Conservation (phyloP, 345 rosid genomes). For the Aurinia saxatilis region DNA sequence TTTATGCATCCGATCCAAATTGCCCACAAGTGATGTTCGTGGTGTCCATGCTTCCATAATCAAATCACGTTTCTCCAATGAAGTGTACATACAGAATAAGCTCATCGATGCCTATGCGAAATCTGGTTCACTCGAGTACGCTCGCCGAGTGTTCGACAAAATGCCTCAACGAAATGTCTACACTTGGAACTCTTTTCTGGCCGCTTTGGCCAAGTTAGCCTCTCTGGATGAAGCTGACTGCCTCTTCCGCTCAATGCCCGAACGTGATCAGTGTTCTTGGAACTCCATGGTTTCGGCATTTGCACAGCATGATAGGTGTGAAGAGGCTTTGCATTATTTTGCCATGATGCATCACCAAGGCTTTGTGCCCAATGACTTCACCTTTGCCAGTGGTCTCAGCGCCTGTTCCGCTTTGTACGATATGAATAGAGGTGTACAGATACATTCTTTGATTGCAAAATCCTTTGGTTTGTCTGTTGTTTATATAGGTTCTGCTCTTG, state of each 20-base stretch:
- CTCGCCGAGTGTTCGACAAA: conserved; percentile 58
- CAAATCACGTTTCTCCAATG: conserved; percentile 40
- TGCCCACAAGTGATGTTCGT: conserved; percentile 29
- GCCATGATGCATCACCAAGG: conserved; percentile 49
- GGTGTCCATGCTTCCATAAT: conserved; percentile 54
- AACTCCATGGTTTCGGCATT: conserved; percentile 70
- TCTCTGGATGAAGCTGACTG: conserved; percentile 49
- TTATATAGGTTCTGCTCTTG: conserved; percentile 72
- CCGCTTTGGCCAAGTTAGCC: conserved; percentile 44
- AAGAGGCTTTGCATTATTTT: conserved; percentile 53
- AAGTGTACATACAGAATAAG: conserved; percentile 59
- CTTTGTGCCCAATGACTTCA: conserved; percentile 47
- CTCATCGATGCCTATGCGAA: conserved; percentile 59
- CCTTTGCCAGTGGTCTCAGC: conserved; percentile 63
- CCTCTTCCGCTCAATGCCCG: conserved; percentile 44
- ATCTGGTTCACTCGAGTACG: conserved; percentile 46
- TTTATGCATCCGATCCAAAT: conserved; percentile 40
- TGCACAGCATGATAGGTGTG: conserved; percentile 52
- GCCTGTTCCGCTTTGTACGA: conserved; percentile 55
- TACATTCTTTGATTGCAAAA: conserved; percentile 62
- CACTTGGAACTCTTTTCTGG: conserved; percentile 60
- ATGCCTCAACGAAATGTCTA: conserved; percentile 56
- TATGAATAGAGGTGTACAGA: conserved; percentile 47
- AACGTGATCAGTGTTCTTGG: conserved; percentile 80
- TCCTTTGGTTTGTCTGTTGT: conserved; percentile 40